phyloP scores from a whole-genome alignment of 2,329 filamentous ascomycete genomes.

The Fusarium sp. region DNA sequence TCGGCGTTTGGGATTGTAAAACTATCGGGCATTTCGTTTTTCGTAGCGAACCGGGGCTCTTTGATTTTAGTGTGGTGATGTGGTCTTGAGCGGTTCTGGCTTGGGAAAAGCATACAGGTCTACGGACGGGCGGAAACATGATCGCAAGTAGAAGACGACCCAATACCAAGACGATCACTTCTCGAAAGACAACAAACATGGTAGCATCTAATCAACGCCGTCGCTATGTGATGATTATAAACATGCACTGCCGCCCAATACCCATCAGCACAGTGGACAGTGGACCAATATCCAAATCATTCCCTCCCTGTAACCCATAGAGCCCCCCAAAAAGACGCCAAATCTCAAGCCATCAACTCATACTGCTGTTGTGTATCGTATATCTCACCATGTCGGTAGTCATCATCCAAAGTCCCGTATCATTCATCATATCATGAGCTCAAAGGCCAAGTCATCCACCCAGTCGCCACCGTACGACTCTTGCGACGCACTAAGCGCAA shows the following conservation, averaged over 20 bases:
- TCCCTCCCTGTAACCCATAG: neutral
- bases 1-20: slow-evolving; percentile 28
- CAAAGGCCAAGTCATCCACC: slow-evolving; percentile 50
- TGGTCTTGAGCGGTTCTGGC: neutral
- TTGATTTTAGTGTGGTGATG: neutral
- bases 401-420: slow-evolving; percentile 21
- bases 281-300: slow-evolving; percentile 7
- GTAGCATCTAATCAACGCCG: slow-evolving; percentile 23
- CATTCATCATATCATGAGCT: slow-evolving; percentile 43
- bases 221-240: slow-evolving; percentile 28
- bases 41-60: neutral
- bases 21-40: slow-evolving; percentile 10
- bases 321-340: slow-evolving; percentile 20
- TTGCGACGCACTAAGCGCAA: slow-evolving; percentile 45
- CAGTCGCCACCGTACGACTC: slow-evolving; percentile 53
- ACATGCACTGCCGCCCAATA: slow-evolving; percentile 12
- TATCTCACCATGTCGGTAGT: neutral
- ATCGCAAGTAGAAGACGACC: neutral
- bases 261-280: neutral
- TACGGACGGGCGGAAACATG: slow-evolving; percentile 1
- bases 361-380: neutral
- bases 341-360: neutral
- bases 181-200: slow-evolving; percentile 8
- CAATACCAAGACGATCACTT: neutral
- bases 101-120: neutral